These are phyloP conservation scores for Poa pratensis DNA, from an alignment of 176 grass and related monocot species.

Conservation along the genomic window DNA sequence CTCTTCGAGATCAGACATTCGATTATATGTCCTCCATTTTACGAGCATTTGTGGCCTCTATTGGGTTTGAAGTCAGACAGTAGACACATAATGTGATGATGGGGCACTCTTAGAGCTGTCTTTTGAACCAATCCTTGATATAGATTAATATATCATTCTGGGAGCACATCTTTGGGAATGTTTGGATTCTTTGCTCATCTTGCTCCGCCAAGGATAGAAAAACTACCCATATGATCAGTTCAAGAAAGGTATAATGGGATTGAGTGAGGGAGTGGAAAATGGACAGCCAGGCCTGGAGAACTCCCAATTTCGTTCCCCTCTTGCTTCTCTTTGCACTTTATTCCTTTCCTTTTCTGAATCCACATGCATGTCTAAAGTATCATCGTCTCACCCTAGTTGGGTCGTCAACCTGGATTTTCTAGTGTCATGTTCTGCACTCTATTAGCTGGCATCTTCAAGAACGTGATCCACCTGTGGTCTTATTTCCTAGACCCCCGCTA, in stretches of 20 bases:
- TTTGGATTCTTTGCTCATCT: neutral
- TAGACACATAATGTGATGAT: neutral
- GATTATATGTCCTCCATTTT: neutral
- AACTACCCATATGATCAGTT: neutral
- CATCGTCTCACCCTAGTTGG: neutral
- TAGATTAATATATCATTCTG: neutral
- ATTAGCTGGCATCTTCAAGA: neutral
- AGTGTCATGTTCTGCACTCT: neutral
- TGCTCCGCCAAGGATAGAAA: neutral
- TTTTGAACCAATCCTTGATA: neutral
- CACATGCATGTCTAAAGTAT: neutral
- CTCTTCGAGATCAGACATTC: neutral
- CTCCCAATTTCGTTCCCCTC: neutral
- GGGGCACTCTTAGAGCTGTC: neutral
- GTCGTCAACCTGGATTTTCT: constrained; percentile 2
- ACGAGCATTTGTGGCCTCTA: neutral
- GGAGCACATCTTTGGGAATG: neutral
- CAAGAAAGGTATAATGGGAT: neutral
- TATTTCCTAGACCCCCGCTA: neutral
- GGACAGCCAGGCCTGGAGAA: neutral
- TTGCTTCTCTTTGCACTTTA: neutral
- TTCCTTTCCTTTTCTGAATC: neutral
- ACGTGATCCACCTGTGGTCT: neutral
- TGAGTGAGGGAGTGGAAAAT: constrained; percentile 17
- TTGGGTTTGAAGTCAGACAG: neutral